Evolutionary conservation across 345 rosid genomes (phyloP), one percentile per base, ranked within the genome.

Genomic region (Salix udensis): DNA sequence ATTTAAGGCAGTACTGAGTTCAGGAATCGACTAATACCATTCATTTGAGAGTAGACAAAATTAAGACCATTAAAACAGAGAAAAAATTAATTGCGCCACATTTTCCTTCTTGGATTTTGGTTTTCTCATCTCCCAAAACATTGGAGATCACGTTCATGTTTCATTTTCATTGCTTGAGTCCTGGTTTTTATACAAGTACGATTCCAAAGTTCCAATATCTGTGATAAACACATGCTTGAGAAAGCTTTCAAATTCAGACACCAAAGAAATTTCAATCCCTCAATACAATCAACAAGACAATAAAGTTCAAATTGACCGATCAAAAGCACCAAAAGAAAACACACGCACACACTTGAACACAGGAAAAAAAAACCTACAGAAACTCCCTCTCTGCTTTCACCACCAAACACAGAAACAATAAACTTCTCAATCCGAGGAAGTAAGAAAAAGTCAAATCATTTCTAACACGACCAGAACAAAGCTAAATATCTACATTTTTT

Each of bases 311-410:
- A 67, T 39, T 23, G 58, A 30, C 39, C 58, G 52, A 60, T 15
- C 19, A 39, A 40, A 55, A 68, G 36, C 67, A 48, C 52, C 30
- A 28, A 7, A 71, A 81, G 81, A 78, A 40, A 36, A 24, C 40
- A 24, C 40, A 30, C 36, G 36, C 36, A 34, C 36, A 65, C n/a
- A 53, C 60, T 58, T n/a, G 0, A 23, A n/a, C 64, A 21, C 23
- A 24, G 13, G 23, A 36, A 34, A 76, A 44, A 23, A 13, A 24
- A 7, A 1, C 31, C 23, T 7, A 15, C 26, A n/a, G 24, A 23
- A n/a, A 55, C 61, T 8, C 26, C 23, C 24, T 53, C 28, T 9
- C 28, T 23, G 23, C 62, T n/a, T 55, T 55, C 62, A 55, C 28
- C 13, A 58, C 62, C 26, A n/a, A 11, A 21, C 61, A 55, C 62